Evolutionary conservation across 2,329 filamentous ascomycete species (phyloP).

Genomic region (Xylaria sp.): DNA sequence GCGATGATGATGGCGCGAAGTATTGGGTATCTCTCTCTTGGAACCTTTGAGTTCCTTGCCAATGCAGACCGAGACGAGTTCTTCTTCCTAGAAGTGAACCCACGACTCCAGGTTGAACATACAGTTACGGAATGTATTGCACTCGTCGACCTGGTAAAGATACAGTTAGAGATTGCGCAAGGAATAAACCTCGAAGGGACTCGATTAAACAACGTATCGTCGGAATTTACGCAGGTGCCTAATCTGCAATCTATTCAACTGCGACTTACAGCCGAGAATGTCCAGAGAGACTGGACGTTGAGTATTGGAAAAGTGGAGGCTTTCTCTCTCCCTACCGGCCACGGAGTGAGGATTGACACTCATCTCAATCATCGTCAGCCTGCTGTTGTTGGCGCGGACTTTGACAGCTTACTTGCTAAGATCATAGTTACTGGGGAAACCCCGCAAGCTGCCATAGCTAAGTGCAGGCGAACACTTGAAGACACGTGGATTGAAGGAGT

Average conservation of each 20-base stretch:
- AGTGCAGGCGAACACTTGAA: constrained; percentile 35
- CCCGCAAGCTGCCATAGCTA: constrained; percentile 18
- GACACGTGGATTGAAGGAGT: constrained; percentile 33
- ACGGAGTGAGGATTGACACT: constrained; percentile 34
- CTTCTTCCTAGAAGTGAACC: constrained; percentile 65
- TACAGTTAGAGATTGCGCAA: constrained; percentile 35
- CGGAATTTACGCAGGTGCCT: constrained; percentile 16
- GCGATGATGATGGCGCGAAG: constrained; percentile 63
- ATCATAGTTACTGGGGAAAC: constrained; percentile 28
- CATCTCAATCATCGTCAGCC: constrained; percentile 27
- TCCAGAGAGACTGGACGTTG: constrained; percentile 34
- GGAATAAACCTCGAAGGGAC: constrained; percentile 25
- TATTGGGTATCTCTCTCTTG: constrained; percentile 51
- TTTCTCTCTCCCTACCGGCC: constrained; percentile 30
- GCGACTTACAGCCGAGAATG: constrained; percentile 33
- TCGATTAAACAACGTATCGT: constrained; percentile 13
- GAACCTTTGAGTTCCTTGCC: constrained; percentile 67
- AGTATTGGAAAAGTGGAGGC: constrained; percentile 31
- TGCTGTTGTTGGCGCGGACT: constrained; percentile 26
- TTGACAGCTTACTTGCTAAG: constrained; percentile 36
- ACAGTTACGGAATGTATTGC: constrained; percentile 72
- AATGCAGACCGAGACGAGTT: constrained; percentile 71
- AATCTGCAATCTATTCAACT: constrained; percentile 30
- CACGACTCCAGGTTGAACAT: constrained; percentile 80
- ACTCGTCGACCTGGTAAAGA: constrained; percentile 32